Evolutionary conservation across 208 protist species (phyloP), one percentile per base, ranked within the genome.

Genomic region (Leishmania mexicana): DNA sequence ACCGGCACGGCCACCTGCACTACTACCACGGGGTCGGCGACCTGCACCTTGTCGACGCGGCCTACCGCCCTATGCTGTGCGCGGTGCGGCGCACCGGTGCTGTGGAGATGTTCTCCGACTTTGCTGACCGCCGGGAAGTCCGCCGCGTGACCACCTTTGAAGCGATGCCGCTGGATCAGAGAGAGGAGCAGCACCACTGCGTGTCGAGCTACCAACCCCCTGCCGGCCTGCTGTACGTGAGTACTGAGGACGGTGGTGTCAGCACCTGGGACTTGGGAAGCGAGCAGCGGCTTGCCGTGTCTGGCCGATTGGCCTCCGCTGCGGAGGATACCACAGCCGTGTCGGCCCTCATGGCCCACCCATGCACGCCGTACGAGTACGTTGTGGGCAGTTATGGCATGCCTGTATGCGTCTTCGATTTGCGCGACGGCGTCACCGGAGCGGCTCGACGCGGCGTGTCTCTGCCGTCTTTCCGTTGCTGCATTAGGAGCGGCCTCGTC

Each of bases 1-100:
- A 79, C 62, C 77, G 54, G 31, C 73, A 80, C 54, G 78, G 64
- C 17, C 64, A 70, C 53, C 78, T 75, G 31, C 82, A 81, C 62
- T 76, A 57, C 78, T 76, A 75, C 78, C 78, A 85, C 74, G 65
- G 78, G 51, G 78, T 95, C 40, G 86, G 81, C 31, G 89, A 87
- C 58, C 54, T 95, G 75, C 94, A 97, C 86, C 76, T 95, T 62
- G 78, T 97, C 28, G 94, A 97, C 76, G 81, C 88, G 49, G 88
- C 90, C 4, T 86, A 93, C 65, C 90, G 76, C 58, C 78, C 90
- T 24, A 76, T 97, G 58, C 85, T 97, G 42, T 97, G 94, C 76
- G 87, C 84, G 5, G 93, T 97, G 71, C 87, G 87, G 64, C 90
- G 89, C 78, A 90, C 87, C 17, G 94, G 94, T 13, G 83, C 88